These are phyloP conservation scores for Boletus insuetus DNA, from an alignment of 768 basidiomycete species.

Conservation along the genomic window DNA sequence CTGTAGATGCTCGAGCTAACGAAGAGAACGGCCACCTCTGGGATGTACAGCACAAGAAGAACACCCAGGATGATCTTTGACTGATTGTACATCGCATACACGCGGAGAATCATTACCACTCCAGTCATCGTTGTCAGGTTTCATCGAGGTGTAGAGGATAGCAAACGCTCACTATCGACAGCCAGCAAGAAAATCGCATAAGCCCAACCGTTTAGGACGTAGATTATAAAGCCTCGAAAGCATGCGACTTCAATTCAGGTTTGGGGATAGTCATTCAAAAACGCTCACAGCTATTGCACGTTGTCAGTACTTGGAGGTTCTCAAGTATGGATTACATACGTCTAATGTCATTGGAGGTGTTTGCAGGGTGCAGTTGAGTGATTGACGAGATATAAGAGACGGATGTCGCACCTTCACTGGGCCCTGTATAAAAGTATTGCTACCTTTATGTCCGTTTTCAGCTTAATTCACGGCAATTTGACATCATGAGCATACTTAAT, in stretches of 20 bases:
- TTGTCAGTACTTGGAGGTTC: not conserved
- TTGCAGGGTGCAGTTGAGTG: not conserved
- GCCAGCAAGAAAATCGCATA: not conserved
- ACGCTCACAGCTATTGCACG: not conserved
- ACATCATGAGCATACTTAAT: not conserved
- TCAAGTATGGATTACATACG: not conserved
- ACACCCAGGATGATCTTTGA: not conserved
- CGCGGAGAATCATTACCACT: not conserved
- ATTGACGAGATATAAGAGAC: not conserved
- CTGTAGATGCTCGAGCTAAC: not conserved
- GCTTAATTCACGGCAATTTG: not conserved
- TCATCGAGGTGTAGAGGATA: no score
- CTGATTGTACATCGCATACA: not conserved
- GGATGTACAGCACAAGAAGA: not conserved
- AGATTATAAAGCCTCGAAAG: not conserved
- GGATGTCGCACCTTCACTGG: not conserved
- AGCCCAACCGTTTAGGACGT: not conserved
- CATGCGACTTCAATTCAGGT: no score
- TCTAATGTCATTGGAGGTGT: not conserved
- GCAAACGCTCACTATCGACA: not conserved
- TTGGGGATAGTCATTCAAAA: not conserved
- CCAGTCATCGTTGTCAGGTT: not conserved
- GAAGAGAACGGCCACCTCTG: not conserved
- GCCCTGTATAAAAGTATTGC: not conserved
- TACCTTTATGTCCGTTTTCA: not conserved